phyloP scores from a whole-genome alignment of 257 asterid genomes.

The Fraxinus quadrangulata region DNA sequence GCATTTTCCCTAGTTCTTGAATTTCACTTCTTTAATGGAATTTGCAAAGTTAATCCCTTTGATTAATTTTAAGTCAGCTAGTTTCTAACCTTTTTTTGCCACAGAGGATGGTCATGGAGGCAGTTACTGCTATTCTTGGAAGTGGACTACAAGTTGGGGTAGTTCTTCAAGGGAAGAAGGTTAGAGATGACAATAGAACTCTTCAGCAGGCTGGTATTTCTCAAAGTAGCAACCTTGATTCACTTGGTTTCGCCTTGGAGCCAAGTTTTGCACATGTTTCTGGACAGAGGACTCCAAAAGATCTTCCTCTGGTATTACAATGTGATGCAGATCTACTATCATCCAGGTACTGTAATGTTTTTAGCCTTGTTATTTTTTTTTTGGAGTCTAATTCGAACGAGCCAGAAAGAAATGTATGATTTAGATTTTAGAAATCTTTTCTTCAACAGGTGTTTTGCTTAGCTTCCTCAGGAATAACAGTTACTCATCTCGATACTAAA shows the following conservation, averaged over 20 bases:
- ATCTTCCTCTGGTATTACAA: conserved; percentile 32
- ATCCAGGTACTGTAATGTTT: conserved; percentile 36
- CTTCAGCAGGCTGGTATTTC: conserved; percentile 74
- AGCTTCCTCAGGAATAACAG: neutral
- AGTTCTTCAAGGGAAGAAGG: conserved; percentile 73
- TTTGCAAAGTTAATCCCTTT: neutral
- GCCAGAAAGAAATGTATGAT: neutral
- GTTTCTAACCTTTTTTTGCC: conserved; percentile 19
- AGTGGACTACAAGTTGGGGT: conserved; percentile 70
- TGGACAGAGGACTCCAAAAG: conserved; percentile 34
- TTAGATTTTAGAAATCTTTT: neutral
- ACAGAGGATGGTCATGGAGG: conserved; percentile 79
- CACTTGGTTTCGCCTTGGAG: conserved; percentile 66
- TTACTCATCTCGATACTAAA: neutral
- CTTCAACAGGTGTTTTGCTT: neutral
- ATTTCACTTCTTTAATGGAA: neutral
- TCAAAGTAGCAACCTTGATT: conserved; percentile 51
- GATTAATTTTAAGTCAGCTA: conserved; percentile 9
- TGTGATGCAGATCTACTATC: conserved; percentile 38
- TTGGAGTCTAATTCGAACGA: neutral
- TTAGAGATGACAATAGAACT: conserved; percentile 67
- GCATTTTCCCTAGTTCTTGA: conserved; percentile 16
- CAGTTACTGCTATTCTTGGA: conserved; percentile 64
- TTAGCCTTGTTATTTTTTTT: neutral
- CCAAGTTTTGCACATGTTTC: conserved; percentile 43